Percentiles rank a stretch among this genome's conserved stretches.
These are phyloP conservation scores for Diutina catenulata DNA, from an alignment of 1,139 yeast species.

Conservation along the genomic window DNA sequence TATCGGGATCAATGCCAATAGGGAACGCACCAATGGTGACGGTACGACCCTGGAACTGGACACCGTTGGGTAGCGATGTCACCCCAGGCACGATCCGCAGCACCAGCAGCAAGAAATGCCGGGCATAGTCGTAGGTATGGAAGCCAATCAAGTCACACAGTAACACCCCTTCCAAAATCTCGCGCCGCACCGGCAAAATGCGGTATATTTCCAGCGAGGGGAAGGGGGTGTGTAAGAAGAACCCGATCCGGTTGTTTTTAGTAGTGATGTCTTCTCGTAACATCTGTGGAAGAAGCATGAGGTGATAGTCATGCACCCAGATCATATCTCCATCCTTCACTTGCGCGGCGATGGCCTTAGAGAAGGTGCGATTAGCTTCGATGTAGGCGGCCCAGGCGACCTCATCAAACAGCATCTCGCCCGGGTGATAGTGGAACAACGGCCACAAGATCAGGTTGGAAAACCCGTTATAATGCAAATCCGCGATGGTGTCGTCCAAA, in stretches of 20 bases:
- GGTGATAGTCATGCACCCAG: constrained; percentile 97
- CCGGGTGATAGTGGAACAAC: constrained; percentile 95
- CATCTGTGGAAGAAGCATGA: constrained; percentile 92
- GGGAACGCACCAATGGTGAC: constrained; percentile 96
- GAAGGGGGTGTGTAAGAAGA: constrained; percentile 95
- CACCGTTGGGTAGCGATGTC: constrained; percentile 84
- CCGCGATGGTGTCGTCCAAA: constrained; percentile 80
- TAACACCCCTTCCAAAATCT: constrained; percentile 81
- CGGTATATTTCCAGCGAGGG: constrained; percentile 95
- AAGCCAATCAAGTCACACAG: constrained; percentile 94
- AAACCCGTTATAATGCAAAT: constrained; percentile 93
- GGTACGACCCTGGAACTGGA: constrained; percentile 57
- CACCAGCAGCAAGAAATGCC: constrained; percentile 92
- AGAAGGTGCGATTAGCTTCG: constrained; percentile 82
- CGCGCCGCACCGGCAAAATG: constrained; percentile 89
- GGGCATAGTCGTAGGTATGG: constrained; percentile 99
- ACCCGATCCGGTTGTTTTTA: constrained; percentile 64
- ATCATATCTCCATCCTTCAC: constrained; percentile 79
- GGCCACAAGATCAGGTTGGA: constrained; percentile 94
- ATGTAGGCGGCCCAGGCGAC: constrained; percentile 97
- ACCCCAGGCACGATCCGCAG: constrained; percentile 66
- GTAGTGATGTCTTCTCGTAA: constrained; percentile 51
- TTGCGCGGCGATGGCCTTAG: constrained; percentile 57
- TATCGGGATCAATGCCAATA: constrained; percentile 93
- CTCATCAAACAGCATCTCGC: constrained; percentile 97